Percentiles rank a stretch among this genome's conserved stretches.
Conservation (phyloP, 2,329 filamentous ascomycete species). For the Penicillium hesseltinei region DNA sequence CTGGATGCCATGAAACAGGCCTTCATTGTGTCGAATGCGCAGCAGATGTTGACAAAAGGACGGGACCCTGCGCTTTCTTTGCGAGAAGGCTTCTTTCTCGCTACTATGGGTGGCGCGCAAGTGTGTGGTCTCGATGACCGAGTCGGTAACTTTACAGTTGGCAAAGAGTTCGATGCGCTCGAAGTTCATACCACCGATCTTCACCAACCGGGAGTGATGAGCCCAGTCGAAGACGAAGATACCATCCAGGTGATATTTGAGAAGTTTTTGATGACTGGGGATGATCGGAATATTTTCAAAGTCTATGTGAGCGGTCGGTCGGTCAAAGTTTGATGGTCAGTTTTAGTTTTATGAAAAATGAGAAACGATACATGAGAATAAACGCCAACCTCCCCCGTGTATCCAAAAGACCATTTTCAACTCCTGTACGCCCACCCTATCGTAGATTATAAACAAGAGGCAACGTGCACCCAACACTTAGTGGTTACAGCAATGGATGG, state of each 20-base stretch:
- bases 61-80: constrained; percentile 49
- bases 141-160: constrained; percentile 57
- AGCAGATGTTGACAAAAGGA: constrained; percentile 33
- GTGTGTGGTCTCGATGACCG: constrained; percentile 56
- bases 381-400: not conserved
- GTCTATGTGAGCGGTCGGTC: constrained; percentile 55
- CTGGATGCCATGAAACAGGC: constrained; percentile 48
- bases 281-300: constrained; percentile 59
- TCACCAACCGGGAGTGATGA: constrained; percentile 47
- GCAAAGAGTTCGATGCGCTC: constrained; percentile 63
- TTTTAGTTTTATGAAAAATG: not conserved
- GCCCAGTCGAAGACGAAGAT: constrained; percentile 54
- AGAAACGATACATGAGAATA: not conserved
- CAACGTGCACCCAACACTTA: not conserved
- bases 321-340: constrained; percentile 26
- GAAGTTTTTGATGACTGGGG: constrained; percentile 65
- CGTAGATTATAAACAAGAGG: not conserved
- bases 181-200: constrained; percentile 44
- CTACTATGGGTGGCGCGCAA: constrained; percentile 60
- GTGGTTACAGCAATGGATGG: not conserved
- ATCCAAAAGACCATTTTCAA: not conserved
- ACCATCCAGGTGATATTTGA: constrained; percentile 52
- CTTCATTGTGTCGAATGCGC: constrained; percentile 50
- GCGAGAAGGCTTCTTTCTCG: constrained; percentile 58
- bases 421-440: not conserved